Evolutionary conservation across 2,329 filamentous ascomycete species (phyloP).

Genomic region (Verticillium klebahnii): DNA sequence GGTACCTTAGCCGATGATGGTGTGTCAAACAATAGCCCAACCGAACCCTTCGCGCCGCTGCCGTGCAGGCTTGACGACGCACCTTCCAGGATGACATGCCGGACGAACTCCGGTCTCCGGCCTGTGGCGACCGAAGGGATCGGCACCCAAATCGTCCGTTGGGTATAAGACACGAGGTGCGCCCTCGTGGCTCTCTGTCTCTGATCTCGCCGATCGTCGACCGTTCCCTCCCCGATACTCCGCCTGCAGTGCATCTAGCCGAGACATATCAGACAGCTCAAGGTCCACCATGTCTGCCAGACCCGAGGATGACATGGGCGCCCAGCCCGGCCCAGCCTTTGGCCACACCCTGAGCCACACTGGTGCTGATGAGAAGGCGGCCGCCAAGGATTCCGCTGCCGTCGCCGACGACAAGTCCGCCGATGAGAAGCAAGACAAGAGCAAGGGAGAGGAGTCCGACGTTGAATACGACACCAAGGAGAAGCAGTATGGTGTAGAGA

Average conservation of each 20-base stretch:
- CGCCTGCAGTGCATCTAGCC: background rate
- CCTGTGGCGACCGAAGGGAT: background rate
- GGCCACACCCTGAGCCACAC: background rate
- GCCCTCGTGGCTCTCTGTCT: background rate
- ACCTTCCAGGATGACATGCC: background rate
- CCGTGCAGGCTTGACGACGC: background rate
- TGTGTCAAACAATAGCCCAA: background rate
- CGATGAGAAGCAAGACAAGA: background rate
- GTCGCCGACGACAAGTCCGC: background rate
- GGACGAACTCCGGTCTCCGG: background rate
- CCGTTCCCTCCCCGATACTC: background rate
- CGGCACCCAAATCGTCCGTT: background rate
- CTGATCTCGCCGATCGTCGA: background rate
- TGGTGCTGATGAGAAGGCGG: constrained; percentile 8
- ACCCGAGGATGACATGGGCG: background rate
- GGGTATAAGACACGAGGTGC: background rate
- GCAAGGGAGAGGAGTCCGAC: constrained; percentile 7
- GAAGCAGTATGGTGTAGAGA: constrained; percentile 33
- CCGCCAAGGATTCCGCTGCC: constrained; percentile 8
- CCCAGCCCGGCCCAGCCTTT: background rate
- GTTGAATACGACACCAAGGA: constrained; percentile 18
- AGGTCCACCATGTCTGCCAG: background rate
- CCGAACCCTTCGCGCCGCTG: background rate
- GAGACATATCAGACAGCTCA: background rate
- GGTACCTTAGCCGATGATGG: no score